Evolutionary conservation across 1,139 yeast genomes (phyloP), one percentile per base, ranked within the genome.

Genomic region (Yamadazyma epiphylla): DNA sequence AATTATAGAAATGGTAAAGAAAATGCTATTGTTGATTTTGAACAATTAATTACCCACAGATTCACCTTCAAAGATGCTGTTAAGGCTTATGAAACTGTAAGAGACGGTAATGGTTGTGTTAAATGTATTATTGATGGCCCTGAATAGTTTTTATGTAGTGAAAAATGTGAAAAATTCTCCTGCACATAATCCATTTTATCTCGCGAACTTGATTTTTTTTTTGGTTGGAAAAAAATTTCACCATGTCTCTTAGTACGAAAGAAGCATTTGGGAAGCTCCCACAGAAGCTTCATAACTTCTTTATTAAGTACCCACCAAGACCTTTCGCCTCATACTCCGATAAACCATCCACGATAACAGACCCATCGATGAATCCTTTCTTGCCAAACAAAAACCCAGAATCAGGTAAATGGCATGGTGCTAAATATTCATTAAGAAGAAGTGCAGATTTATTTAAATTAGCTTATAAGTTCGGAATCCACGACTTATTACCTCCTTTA

Each of bases 381-480:
- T 58, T 87, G 35, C 82, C 95, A 16, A 88, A 87, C 54, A 82
- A 75, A 51, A 88, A 89, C 55, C 88, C 94, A 11, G 76, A 81
- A 17, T 85, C 94, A 13, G 78, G 85, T 13, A 71, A 64, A 45
- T 77, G 83, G 66, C 94, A 86, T 47, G 79, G 79, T 31, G 85
- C 97, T 15, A 71, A 78, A 41, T 85, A 77, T 58, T 85, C 95
- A 9, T 64, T 80, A 48, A 78, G 96, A 59, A 76, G 94, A 49
- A 91, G 88, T 49, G 79, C 94, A 14, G 96, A 82, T 45, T 62
- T 91, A 33, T 88, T 72, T 68, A 89, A 89, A 60, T 61, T 84
- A 49, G 96, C 97, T 5, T 70, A 76, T 51, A 74, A 82, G 47
- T 84, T 75, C 49, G 97, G 97, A 17, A 66, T 91, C 10, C 72